phyloP scores from a whole-genome alignment of 2,329 filamentous ascomycete genomes.

The Neurospora sp. region DNA sequence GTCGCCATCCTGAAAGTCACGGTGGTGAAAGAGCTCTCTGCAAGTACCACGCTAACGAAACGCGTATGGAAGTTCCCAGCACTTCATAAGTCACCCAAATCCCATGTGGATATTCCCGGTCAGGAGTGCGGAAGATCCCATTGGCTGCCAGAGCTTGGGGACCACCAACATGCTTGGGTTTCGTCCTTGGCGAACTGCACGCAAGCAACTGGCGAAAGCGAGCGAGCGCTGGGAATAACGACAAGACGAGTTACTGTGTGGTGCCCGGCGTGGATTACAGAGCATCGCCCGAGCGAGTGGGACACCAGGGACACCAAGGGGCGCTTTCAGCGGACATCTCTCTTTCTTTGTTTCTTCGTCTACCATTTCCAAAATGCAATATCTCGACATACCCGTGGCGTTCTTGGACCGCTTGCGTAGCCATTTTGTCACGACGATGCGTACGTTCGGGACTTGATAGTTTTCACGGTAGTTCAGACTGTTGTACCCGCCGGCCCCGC shows the following conservation, averaged over 20 bases:
- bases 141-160: neutral
- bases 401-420: constrained; percentile 80
- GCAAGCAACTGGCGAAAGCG: neutral
- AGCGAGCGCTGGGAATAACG: neutral
- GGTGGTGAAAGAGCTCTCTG: no score
- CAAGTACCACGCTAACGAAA: no score
- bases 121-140: neutral
- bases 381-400: constrained; percentile 55
- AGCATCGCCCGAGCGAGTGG: neutral
- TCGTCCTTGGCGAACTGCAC: neutral
- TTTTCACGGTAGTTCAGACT: constrained; percentile 8
- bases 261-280: neutral
- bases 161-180: neutral
- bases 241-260: neutral
- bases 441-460: constrained; percentile 15
- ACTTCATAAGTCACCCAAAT: neutral
- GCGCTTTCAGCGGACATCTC: neutral
- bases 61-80: neutral
- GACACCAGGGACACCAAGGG: neutral
- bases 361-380: constrained; percentile 1
- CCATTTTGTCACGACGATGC: constrained; percentile 46
- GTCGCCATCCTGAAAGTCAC: no score
- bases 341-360: neutral
- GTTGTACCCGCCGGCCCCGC: neutral
- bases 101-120: neutral